phyloP scores from a whole-genome alignment of 441 rosid genomes.

The Macaranga tanarius region DNA sequence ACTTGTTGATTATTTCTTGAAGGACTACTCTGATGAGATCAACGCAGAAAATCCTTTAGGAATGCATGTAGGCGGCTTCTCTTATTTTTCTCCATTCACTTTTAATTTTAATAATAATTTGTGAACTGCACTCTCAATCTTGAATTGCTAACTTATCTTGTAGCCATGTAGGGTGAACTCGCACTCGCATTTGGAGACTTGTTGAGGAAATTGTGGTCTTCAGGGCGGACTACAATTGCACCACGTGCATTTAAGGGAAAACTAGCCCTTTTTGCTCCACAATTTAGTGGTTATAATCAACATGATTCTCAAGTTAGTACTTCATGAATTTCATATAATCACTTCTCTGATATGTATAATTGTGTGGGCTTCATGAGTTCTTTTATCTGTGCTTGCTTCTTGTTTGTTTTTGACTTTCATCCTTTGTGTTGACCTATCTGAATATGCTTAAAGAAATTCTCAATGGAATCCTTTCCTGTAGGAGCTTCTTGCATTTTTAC shows the following conservation, averaged over 20 bases:
- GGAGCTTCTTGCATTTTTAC: conserved; percentile 75
- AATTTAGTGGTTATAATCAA: conserved; percentile 75
- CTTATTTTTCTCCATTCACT: not conserved
- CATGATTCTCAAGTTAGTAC: conserved; percentile 78
- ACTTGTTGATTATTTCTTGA: conserved; percentile 64
- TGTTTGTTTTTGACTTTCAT: not conserved
- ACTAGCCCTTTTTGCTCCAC: conserved; percentile 68
- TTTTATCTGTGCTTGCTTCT: not conserved
- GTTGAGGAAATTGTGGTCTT: conserved; percentile 72
- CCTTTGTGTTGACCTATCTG: not conserved
- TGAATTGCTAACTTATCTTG: conserved; percentile 33
- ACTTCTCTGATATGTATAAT: not conserved
- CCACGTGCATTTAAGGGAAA: conserved; percentile 68
- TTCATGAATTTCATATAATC: not conserved
- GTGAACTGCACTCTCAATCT: not conserved
- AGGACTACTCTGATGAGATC: conserved; percentile 62
- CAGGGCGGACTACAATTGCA: conserved; percentile 54
- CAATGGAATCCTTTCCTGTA: conserved; percentile 20
- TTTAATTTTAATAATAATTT: not conserved
- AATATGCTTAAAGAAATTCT: not conserved
- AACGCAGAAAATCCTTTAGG: conserved; percentile 69
- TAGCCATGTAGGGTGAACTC: conserved; percentile 69
- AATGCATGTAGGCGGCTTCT: conserved; percentile 50
- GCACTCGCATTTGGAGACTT: conserved; percentile 73
- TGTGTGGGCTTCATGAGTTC: not conserved